phyloP scores from a whole-genome alignment of 352 stramenopile genomes.

The Globisporangium sylvaticum region DNA sequence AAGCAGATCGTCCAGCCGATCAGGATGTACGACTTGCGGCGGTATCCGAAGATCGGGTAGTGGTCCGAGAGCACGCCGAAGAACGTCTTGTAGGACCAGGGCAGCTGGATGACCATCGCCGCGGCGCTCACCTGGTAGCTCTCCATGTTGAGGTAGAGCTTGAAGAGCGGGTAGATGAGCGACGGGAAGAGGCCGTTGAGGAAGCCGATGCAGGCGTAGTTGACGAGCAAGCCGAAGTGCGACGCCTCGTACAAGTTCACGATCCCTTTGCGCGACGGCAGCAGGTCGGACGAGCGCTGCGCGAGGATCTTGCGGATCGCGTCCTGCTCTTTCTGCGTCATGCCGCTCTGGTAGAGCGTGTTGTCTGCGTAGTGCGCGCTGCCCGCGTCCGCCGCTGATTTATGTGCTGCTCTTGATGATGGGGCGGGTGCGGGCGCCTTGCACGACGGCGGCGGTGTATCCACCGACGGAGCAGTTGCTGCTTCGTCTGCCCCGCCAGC shows the following conservation, averaged over 20 bases:
- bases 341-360: slow-evolving; percentile 10
- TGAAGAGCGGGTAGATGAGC: slow-evolving; percentile 75
- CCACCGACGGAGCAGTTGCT: neutral
- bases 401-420: neutral
- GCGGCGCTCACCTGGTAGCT: slow-evolving; percentile 59
- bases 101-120: slow-evolving; percentile 49
- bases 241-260: slow-evolving; percentile 33
- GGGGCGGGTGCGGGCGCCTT: neutral
- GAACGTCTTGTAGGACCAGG: slow-evolving; percentile 79
- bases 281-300: slow-evolving; percentile 33
- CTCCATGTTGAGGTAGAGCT: slow-evolving; percentile 76
- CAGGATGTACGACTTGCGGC: slow-evolving; percentile 71
- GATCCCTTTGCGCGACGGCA: slow-evolving; percentile 34
- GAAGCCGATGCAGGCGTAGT: slow-evolving; percentile 73
- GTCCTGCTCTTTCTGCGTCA: slow-evolving; percentile 17
- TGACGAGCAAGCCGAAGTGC: slow-evolving; percentile 57
- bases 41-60: slow-evolving; percentile 55
- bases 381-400: neutral
- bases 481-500: neutral
- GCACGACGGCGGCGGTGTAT: slow-evolving; percentile 3
- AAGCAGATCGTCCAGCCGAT: slow-evolving; percentile 62
- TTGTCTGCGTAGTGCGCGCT: slow-evolving; percentile 2
- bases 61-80: slow-evolving; percentile 70
- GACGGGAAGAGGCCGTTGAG: slow-evolving; percentile 59
- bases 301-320: slow-evolving; percentile 35